Evolutionary conservation across 1,284 basidiomycete species (phyloP).

Genomic region (Puccinia horiana): DNA sequence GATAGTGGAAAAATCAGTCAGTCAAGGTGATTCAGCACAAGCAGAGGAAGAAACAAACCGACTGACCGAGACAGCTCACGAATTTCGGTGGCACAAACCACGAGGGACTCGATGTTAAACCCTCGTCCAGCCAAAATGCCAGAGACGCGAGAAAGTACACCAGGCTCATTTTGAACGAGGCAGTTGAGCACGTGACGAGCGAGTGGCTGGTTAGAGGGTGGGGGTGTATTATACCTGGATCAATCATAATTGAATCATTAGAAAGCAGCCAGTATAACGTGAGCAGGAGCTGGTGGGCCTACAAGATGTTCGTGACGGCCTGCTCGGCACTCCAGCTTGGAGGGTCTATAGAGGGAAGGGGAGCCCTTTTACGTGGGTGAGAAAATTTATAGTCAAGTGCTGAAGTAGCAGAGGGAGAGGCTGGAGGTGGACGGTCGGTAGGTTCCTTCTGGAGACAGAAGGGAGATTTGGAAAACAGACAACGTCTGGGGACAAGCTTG

Average conservation of each 20-base stretch:
- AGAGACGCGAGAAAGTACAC: constrained; percentile 94
- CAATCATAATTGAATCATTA: neutral
- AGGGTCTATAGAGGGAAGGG: constrained; percentile 53
- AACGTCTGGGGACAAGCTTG: neutral
- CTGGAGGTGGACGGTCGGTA: neutral
- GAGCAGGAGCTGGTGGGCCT: neutral
- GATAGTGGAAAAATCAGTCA: neutral
- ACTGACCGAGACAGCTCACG: constrained; percentile 78
- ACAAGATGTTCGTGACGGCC: constrained; percentile 90
- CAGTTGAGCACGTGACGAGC: constrained; percentile 91
- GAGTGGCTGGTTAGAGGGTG: constrained; percentile 52
- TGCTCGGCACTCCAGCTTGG: constrained; percentile 77
- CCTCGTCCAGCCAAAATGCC: constrained; percentile 95
- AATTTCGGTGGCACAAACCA: constrained; percentile 97
- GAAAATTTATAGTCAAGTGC: constrained; percentile 88
- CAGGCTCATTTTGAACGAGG: constrained; percentile 98
- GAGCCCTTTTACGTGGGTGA: constrained; percentile 62
- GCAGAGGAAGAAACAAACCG: neutral
- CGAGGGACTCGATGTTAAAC: constrained; percentile 97
- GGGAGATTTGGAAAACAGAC: neutral
- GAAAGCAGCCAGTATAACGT: neutral
- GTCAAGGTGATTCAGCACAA: neutral
- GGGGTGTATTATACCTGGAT: constrained; percentile 69
- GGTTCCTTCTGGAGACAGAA: neutral
- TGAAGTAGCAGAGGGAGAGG: constrained; percentile 80